Evolutionary conservation across 2,329 filamentous ascomycete species (phyloP), one percentile per base, ranked within the genome.

Genomic region (Helotiales sp.): DNA sequence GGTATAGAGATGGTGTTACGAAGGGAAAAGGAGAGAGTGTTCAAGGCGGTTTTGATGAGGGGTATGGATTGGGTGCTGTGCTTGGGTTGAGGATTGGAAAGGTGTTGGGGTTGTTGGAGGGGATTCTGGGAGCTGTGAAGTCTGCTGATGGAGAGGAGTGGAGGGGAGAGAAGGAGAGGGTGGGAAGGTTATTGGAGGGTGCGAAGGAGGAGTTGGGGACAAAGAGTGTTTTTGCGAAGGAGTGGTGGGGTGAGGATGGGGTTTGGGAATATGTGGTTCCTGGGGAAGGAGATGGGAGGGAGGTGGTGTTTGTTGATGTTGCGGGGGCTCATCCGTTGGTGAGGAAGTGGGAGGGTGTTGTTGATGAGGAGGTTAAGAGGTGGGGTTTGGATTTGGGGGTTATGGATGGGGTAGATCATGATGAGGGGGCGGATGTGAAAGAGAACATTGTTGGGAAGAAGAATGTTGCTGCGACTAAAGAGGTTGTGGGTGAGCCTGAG

Each of bases 11-110:
- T 68, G 95, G 93, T 44, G 83, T 98, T 53, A 82, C 88, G 0
- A 78, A 77, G 2, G 89, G 89, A 30, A 98, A 98, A 72, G 83
- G 83, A 25, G 76, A 80, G 48, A 88, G 86, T 67, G 84, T 97
- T 25, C 95, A 99, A 74, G 80, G 80, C 13, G 93, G 93, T 0
- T 98, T 99, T 70, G 95, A 99, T 71, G 90, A 93, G 63, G 93
- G 93, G 0, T 98, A 92, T 71, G 80, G 85, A 13, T 79, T 98
- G 0, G 95, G 95, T 12, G 93, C 91, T 0, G 86, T 88, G 52
- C 76, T 98, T 29, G 95, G 93, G 0, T 72, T 89, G 63, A 80
- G 81, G 27, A 88, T 86, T 0, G 95, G 95, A 0, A 85, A 85
- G 63, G 75, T 96, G 12, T 72, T 96, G 3, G 95, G 95, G 0